phyloP scores from a whole-genome alignment of 768 basidiomycete genomes.

The Glaciozyma martinii region DNA sequence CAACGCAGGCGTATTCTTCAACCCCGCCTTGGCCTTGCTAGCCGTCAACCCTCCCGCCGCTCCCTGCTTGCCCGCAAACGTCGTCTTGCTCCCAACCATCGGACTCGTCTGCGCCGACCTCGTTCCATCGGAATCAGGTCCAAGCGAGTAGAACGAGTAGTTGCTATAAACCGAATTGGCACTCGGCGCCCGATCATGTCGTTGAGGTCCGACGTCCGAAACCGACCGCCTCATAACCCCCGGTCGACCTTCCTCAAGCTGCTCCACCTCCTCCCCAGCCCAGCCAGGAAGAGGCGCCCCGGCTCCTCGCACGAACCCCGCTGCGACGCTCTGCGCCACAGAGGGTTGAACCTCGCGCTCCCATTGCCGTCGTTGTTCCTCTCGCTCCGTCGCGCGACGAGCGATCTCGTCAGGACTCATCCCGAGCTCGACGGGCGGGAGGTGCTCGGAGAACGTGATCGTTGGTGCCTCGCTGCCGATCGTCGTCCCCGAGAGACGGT shows the following conservation, averaged over 20 bases:
- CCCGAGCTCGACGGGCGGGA: conserved; percentile 2
- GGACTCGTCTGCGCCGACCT: too few species aligned
- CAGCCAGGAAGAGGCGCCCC: neutral
- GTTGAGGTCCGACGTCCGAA: conserved; percentile 5
- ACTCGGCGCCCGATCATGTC: neutral
- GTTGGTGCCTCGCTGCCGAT: neutral
- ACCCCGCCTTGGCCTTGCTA: conserved; percentile 3
- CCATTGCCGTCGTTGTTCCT: neutral
- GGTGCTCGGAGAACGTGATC: neutral
- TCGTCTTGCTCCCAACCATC: too few species aligned
- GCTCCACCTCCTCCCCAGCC: conserved; percentile 2
- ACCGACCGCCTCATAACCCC: neutral
- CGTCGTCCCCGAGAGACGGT: neutral
- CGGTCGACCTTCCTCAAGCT: neutral
- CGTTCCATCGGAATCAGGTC: too few species aligned
- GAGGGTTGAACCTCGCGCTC: neutral
- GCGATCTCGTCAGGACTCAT: neutral
- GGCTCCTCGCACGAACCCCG: conserved; percentile 4
- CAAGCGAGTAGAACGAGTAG: conserved; percentile 20
- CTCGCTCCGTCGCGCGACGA: neutral
- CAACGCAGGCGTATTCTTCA: neutral
- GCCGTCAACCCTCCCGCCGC: too few species aligned
- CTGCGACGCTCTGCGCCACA: neutral
- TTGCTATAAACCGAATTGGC: conserved; percentile 7
- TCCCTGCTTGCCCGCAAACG: neutral